phyloP scores from a whole-genome alignment of 176 grass and related monocot species.

The Triticum dicoccoides region DNA sequence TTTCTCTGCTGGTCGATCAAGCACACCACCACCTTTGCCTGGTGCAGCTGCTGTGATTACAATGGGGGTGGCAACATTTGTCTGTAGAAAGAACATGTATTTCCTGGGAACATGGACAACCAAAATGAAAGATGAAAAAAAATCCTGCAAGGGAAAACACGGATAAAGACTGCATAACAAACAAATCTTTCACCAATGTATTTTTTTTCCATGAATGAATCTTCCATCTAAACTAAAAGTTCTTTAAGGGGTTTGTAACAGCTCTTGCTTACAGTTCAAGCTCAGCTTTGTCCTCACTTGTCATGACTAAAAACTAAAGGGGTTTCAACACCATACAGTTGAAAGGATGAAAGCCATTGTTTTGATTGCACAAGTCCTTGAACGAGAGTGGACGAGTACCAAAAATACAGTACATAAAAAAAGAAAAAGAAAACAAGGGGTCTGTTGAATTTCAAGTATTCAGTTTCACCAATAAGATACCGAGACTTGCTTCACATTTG shows the following conservation, averaged over 20 bases:
- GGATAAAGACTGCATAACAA: not conserved
- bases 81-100: constrained; percentile 47
- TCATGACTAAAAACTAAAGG: not conserved
- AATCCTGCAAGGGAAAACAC: not conserved
- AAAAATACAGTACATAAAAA: too few relatives aligned
- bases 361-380: not conserved
- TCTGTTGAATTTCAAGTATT: too few relatives aligned
- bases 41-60: constrained; percentile 53
- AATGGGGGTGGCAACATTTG: constrained; percentile 46
- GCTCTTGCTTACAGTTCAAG: not conserved
- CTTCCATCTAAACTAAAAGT: constrained; percentile 10
- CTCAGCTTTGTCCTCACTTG: not conserved
- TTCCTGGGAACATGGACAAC: constrained; percentile 43
- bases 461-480: too few relatives aligned
- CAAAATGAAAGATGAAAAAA: not conserved
- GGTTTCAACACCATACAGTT: not conserved
- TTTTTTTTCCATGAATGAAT: not conserved
- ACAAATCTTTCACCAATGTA: not conserved
- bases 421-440: too few relatives aligned
- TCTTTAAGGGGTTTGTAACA: not conserved
- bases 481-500: too few relatives aligned
- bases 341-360: not conserved
- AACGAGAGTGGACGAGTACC: not conserved
- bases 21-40: constrained; percentile 89
- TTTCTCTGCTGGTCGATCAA: constrained; percentile 92